Conservation (phyloP, 305 asterid genomes). For the Fraxinus ornus region DNA sequence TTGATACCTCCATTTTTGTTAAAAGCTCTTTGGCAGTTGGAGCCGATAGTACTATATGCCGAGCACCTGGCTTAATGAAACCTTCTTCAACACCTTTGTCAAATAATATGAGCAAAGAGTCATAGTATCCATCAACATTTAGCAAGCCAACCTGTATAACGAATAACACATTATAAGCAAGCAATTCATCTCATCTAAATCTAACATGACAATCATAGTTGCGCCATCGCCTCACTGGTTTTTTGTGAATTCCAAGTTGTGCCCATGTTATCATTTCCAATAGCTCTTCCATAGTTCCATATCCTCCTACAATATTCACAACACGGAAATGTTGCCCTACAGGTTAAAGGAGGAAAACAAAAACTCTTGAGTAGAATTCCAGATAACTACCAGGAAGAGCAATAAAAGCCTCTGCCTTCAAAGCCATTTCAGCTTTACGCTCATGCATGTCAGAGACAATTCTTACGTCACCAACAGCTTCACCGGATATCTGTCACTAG, state of each 20-base stretch:
- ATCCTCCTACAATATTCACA: slow-evolving; percentile 63
- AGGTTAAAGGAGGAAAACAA: background rate
- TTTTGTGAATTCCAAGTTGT: slow-evolving; percentile 91
- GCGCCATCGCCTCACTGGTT: slow-evolving; percentile 50
- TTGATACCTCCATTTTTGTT: slow-evolving; percentile 75
- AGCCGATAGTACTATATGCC: slow-evolving; percentile 85
- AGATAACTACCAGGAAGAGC: slow-evolving; percentile 81
- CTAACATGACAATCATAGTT: slow-evolving; percentile 9
- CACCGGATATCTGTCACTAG: slow-evolving; percentile 81
- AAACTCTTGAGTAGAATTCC: background rate
- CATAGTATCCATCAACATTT: slow-evolving; percentile 86
- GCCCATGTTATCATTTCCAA: slow-evolving; percentile 99
- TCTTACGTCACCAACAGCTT: slow-evolving; percentile 83
- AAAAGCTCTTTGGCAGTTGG: slow-evolving; percentile 76
- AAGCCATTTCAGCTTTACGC: slow-evolving; percentile 96
- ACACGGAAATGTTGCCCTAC: slow-evolving; percentile 4
- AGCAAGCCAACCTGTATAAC: slow-evolving; percentile 83
- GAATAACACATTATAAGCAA: slow-evolving; percentile 3
- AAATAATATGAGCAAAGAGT: slow-evolving; percentile 71
- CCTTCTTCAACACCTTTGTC: slow-evolving; percentile 98
- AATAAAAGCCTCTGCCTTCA: slow-evolving; percentile 83
- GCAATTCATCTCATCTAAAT: background rate
- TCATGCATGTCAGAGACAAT: slow-evolving; percentile 94
- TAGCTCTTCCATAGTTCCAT: slow-evolving; percentile 95
- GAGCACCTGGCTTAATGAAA: slow-evolving; percentile 84